phyloP scores from a whole-genome alignment of 768 basidiomycete species.

The Leccinum boreale region DNA sequence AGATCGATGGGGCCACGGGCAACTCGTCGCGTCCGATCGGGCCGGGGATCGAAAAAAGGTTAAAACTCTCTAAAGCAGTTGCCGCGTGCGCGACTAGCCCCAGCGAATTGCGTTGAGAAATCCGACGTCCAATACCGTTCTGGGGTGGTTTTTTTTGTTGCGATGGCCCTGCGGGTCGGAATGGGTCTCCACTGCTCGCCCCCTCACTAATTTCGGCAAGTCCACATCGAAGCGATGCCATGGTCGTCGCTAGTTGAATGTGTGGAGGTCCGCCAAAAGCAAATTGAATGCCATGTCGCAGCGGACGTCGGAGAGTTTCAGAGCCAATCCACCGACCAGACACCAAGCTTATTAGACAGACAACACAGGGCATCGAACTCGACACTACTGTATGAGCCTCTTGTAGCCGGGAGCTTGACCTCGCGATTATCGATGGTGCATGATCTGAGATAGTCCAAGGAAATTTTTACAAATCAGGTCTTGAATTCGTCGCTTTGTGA shows the following conservation, averaged over 20 bases:
- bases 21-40: not conserved
- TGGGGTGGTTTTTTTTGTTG: not conserved
- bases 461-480: slow-evolving; percentile 9
- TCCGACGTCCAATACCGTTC: not conserved
- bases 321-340: slow-evolving; percentile 2
- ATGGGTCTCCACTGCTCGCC: not conserved
- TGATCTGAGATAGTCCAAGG: slow-evolving; percentile 6
- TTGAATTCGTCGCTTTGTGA: not conserved
- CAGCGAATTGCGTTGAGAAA: not conserved
- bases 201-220: not conserved
- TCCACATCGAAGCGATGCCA: not conserved
- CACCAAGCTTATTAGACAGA: not conserved
- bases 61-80: slow-evolving; percentile 14
- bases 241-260: not conserved
- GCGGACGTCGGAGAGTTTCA: not conserved
- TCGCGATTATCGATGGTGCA: slow-evolving; percentile 19
- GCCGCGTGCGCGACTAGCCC: slow-evolving; percentile 1
- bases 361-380: slow-evolving; percentile 1
- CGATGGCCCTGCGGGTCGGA: not conserved
- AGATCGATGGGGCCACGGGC: not conserved
- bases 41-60: slow-evolving; percentile 19
- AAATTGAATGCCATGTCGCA: not conserved
- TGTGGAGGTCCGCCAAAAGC: not conserved
- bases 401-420: slow-evolving; percentile 15
- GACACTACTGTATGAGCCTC: slow-evolving; percentile 1